These are phyloP conservation scores for Mrakia blollopis DNA, from an alignment of 768 basidiomycete species.

Conservation along the genomic window DNA sequence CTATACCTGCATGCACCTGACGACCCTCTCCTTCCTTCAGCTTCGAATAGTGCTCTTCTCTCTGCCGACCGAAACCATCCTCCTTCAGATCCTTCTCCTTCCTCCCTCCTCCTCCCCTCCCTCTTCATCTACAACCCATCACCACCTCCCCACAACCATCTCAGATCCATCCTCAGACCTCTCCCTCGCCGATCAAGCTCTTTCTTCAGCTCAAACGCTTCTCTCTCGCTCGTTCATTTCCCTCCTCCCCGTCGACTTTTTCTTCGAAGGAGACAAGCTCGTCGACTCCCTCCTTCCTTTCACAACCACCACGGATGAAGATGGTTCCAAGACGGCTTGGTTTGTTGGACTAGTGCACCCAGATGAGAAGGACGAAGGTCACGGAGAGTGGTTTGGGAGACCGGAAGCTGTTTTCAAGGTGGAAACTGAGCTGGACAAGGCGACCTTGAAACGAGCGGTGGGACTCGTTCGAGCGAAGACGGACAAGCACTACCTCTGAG, in stretches of 20 bases:
- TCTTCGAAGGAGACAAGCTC: background rate
- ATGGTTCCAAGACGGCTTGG: background rate
- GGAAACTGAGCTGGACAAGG: background rate
- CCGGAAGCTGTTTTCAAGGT: background rate
- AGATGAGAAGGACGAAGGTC: background rate
- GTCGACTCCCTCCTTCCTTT: background rate
- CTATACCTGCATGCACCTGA: background rate
- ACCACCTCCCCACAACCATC: background rate
- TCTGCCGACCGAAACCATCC: conserved; percentile 5
- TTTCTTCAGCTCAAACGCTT: background rate
- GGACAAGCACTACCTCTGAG: background rate
- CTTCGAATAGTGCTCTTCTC: background rate
- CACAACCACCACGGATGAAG: background rate
- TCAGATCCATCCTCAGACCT: background rate
- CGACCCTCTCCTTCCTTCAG: background rate
- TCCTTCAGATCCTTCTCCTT: conserved; percentile 7
- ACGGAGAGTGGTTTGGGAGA: conserved; percentile 6
- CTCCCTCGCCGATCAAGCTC: background rate
- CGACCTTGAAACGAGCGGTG: background rate
- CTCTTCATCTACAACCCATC: background rate
- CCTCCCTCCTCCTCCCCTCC: background rate
- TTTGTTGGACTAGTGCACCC: background rate
- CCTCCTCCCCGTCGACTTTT: conserved; percentile 6
- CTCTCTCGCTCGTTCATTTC: background rate
- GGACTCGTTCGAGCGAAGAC: conserved; percentile 2